Evolutionary conservation across 2,329 filamentous ascomycete genomes (phyloP), one percentile per base, ranked within the genome.

Genomic region (Penicillium olsonii): DNA sequence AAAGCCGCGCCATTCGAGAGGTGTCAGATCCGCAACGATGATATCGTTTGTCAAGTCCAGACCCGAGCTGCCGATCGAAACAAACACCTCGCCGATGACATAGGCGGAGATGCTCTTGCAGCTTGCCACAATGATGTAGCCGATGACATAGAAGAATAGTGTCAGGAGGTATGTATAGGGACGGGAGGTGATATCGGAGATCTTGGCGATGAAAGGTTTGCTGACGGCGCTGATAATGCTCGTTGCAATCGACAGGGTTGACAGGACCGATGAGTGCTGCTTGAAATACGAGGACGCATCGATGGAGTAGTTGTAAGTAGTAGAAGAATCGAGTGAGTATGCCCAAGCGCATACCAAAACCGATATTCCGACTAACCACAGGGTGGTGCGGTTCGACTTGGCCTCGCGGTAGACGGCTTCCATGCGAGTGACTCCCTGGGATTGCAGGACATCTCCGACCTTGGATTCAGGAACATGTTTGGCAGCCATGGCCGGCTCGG

Each of bases 121-220:
- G n/a, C 12, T 20, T 43, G 31, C 37, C 17, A 20, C 35, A 49
- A 50, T 34, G 7, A 33, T 35, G 8, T 38, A 22, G 6, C 41
- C 26, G 19, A 45, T 29, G 11, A 45, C 42, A 19, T 45, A 44
- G 29, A 45, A 53, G 8, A 26, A n/a, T 2, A 53, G 31, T 3
- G 34, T 35, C 6, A 46, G 20, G 11, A 40, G 20, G 38, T 53
- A 53, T 8, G 50, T 50, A 18, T 49, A 50, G 4, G 38, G 50
- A 5, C 50, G 46, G 10, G 46, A 47, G 18, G 35, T 45, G 12
- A 53, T 50, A 8, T 53, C 46, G 12, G 46, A 46, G 24, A 53
- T 38, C 11, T 50, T 53, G 2, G 46, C 50, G 31, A 53, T 53
- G 24, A 53, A 53, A 19, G 50, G 50, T 26, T 53, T 53, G 37